phyloP scores from a whole-genome alignment of 768 basidiomycete species.

The Chalciporus sphaerocephalus region DNA sequence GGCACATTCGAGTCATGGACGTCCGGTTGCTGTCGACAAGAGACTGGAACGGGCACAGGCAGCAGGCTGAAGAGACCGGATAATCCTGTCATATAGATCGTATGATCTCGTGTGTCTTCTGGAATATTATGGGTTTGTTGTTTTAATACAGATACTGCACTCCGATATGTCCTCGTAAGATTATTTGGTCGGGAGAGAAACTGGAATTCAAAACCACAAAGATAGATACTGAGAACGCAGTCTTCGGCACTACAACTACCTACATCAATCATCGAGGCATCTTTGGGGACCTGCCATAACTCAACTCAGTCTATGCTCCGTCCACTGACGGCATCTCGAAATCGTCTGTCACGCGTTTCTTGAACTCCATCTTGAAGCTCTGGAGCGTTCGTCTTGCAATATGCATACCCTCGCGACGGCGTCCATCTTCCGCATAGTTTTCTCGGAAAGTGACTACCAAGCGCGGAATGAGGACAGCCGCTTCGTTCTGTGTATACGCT shows the following conservation, averaged over 20 bases:
- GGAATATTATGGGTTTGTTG: too few relatives aligned
- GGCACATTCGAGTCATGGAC: conserved; percentile 44
- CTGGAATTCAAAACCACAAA: too few relatives aligned
- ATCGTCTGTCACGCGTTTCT: conserved; percentile 5
- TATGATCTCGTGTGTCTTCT: too few relatives aligned
- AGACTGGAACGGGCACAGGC: conserved; percentile 70
- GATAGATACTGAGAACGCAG: neutral
- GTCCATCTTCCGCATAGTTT: conserved; percentile 7
- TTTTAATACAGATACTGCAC: too few relatives aligned
- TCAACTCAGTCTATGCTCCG: neutral
- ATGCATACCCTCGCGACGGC: neutral
- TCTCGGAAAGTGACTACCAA: conserved; percentile 20
- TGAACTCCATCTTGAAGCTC: conserved; percentile 12
- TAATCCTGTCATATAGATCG: too few relatives aligned
- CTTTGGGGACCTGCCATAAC: neutral
- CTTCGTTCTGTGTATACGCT: conserved; percentile 18
- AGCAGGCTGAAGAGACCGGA: conserved; percentile 36
- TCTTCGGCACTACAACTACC: neutral
- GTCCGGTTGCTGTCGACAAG: conserved; percentile 62
- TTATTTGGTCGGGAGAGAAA: neutral
- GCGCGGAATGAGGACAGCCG: conserved; percentile 17
- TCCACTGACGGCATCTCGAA: neutral
- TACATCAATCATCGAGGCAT: neutral
- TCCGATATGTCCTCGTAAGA: neutral
- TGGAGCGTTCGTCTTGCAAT: neutral